Base-by-base conservation (phyloP, 495 filamentous ascomycete species). In the Pseudomonodictys pantanalensis region DNA sequence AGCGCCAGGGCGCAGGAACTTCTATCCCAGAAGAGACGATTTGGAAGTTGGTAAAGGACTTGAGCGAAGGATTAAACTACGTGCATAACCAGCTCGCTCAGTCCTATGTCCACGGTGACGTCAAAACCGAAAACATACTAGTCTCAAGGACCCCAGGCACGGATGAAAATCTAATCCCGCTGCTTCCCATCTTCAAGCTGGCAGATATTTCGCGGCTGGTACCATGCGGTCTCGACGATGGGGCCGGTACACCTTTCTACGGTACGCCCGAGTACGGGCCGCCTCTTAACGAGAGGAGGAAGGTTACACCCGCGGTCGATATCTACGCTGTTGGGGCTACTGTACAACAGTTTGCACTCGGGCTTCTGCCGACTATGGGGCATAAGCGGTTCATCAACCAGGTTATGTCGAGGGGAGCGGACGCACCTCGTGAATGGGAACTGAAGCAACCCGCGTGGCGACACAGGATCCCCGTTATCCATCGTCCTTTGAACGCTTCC, bases 1-100 rank as follows among this genome's bases (percentile, higher is more conserved):
- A 20, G 22, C 12, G 22, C 3, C 10, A n/a, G n/a, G n/a, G n/a
- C n/a, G n/a, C n/a, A n/a, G 33, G 28, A 8, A 35, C 26, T n/a
- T 38, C 2, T 8, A 39, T 62, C 11, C 52, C 51, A 2, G 59
- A 62, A 29, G 43, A 50, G 2, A 56, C 59, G 6, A 15, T 62
- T 7, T 62, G 59, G 59, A 62, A 62, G 52, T 20, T 56, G 4
- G 43, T 62, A n/a, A 26, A 33, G 15, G 59, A 62, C 28, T 35
- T 62, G 7, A 5, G 51, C 4, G 41, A 56, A 28, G 58, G 12
- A 4, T 30, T 62, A 11, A 7, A 62, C 23, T 43, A 22, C 17
- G 11, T 62, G 28, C 51, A 55, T 23, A 49, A 48, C 26, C 25
- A 24, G 3, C 17, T 50, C 29, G 12, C 28, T 15, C 9, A 18